These are phyloP conservation scores for Barbarea vulgaris DNA, from an alignment of 345 rosid genomes.

Conservation along the genomic window DNA sequence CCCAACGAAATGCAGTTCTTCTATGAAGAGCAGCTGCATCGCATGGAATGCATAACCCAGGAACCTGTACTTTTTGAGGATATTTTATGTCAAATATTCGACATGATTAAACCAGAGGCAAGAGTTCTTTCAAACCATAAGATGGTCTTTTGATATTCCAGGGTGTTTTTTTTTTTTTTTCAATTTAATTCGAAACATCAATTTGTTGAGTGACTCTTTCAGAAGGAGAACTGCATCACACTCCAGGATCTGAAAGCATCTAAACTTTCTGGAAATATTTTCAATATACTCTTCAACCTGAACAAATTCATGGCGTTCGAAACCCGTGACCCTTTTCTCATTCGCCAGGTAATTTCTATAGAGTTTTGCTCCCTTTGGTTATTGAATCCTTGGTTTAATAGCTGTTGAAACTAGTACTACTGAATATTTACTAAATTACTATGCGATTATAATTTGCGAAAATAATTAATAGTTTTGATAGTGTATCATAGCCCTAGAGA, in stretches of 20 bases:
- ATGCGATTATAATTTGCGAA: background rate
- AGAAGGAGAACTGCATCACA: conserved; percentile 63
- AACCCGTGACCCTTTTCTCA: conserved; percentile 76
- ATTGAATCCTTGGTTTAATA: background rate
- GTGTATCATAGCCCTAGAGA: background rate
- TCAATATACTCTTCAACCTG: conserved; percentile 87
- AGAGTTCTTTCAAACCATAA: background rate
- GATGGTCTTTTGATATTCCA: background rate
- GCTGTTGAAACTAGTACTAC: background rate
- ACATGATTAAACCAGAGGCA: conserved; percentile 87
- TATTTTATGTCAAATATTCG: conserved; percentile 83
- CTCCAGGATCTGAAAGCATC: conserved; percentile 64
- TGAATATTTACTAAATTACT: background rate
- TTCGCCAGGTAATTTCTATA: conserved; percentile 62
- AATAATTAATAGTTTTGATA: background rate
- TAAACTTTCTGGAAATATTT: conserved; percentile 79
- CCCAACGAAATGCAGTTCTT: conserved; percentile 87
- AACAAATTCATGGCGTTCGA: conserved; percentile 84
- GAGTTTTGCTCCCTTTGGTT: background rate
- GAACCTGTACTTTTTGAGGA: conserved; percentile 81
- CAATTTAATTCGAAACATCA: background rate
- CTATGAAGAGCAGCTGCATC: conserved; percentile 87
- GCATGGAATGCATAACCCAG: conserved; percentile 83
- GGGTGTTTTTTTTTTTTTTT: background rate
- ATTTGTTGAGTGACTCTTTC: conserved; percentile 12